phyloP scores from a whole-genome alignment of 2,329 filamentous ascomycete genomes.

The Aspergillus ochraceus region DNA sequence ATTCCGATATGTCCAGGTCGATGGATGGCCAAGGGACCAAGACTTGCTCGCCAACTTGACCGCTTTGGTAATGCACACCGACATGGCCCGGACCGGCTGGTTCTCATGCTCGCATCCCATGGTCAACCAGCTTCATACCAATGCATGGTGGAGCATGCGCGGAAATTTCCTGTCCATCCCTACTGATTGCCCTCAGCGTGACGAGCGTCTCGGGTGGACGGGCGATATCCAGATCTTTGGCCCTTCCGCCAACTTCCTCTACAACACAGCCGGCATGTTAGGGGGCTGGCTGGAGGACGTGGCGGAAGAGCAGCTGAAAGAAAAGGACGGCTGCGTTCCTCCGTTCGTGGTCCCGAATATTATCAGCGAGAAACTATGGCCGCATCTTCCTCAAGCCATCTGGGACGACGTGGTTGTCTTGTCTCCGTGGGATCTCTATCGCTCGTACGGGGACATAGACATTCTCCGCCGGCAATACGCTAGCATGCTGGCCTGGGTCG shows the following conservation, averaged over 20 bases:
- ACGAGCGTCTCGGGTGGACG: constrained; percentile 58
- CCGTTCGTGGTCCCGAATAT: constrained; percentile 35
- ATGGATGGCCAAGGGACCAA: constrained; percentile 17
- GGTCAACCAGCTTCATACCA: constrained; percentile 57
- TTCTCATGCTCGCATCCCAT: constrained; percentile 55
- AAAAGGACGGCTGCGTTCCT: constrained; percentile 22
- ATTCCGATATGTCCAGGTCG: constrained; percentile 51
- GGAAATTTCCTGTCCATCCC: constrained; percentile 60
- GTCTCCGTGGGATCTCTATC: constrained; percentile 38
- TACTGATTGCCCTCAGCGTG: constrained; percentile 59
- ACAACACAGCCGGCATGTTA: constrained; percentile 54
- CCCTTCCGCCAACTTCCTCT: constrained; percentile 55
- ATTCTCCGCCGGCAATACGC: constrained; percentile 38
- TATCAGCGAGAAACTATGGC: constrained; percentile 13
- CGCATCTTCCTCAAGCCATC: constrained; percentile 29
- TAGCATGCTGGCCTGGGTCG: constrained; percentile 39
- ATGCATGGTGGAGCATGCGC: constrained; percentile 58
- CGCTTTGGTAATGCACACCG: constrained; percentile 52
- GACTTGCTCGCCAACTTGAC: constrained; percentile 23
- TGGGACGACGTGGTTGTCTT: constrained; percentile 44
- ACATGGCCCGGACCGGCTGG: constrained; percentile 52
- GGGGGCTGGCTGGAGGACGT: constrained; percentile 53
- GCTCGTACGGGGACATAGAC: constrained; percentile 32
- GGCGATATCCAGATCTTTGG: constrained; percentile 54
- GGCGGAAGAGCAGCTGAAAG: constrained; percentile 33